Evolutionary conservation across 306 rosid genomes (phyloP).

Genomic region (Malus asiatica): DNA sequence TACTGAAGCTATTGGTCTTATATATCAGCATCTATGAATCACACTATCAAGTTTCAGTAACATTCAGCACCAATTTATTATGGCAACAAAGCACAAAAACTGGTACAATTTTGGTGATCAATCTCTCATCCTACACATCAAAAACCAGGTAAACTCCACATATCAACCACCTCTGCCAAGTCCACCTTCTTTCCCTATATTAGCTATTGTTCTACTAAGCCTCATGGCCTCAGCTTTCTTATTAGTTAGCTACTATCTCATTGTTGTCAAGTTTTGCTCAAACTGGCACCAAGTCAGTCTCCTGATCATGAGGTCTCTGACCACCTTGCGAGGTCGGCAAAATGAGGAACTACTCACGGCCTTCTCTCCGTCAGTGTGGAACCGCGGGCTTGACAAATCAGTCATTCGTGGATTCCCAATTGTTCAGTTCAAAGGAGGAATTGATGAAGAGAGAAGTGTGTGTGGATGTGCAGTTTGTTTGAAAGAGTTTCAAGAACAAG

Average conservation of each 20-base stretch:
- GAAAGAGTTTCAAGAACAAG: slow-evolving; percentile 45
- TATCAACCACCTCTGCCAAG: slow-evolving; percentile 18
- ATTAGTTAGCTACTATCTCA: slow-evolving; percentile 41
- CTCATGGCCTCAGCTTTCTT: slow-evolving; percentile 48
- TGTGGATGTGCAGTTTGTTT: slow-evolving; percentile 58
- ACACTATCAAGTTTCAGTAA: neutral
- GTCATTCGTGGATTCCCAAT: slow-evolving; percentile 48
- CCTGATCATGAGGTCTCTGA: slow-evolving; percentile 32
- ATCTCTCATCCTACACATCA: slow-evolving; percentile 28
- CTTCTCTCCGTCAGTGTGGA: slow-evolving; percentile 45
- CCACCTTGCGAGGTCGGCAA: slow-evolving; percentile 15
- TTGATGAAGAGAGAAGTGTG: slow-evolving; percentile 20
- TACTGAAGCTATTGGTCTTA: neutral
- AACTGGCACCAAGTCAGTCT: slow-evolving; percentile 30
- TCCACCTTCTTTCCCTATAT: slow-evolving; percentile 40
- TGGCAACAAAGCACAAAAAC: slow-evolving; percentile 33
- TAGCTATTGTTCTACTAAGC: slow-evolving; percentile 41
- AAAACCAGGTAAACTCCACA: slow-evolving; percentile 12
- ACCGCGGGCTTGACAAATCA: slow-evolving; percentile 50
- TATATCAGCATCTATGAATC: neutral
- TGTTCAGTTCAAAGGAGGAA: slow-evolving; percentile 36
- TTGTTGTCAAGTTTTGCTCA: slow-evolving; percentile 50
- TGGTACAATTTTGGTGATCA: slow-evolving; percentile 28
- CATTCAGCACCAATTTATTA: slow-evolving; percentile 15
- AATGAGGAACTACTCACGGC: slow-evolving; percentile 53